Evolutionary conservation across 805 yeast genomes (phyloP).

Genomic region (Metschnikowia cubensis): DNA sequence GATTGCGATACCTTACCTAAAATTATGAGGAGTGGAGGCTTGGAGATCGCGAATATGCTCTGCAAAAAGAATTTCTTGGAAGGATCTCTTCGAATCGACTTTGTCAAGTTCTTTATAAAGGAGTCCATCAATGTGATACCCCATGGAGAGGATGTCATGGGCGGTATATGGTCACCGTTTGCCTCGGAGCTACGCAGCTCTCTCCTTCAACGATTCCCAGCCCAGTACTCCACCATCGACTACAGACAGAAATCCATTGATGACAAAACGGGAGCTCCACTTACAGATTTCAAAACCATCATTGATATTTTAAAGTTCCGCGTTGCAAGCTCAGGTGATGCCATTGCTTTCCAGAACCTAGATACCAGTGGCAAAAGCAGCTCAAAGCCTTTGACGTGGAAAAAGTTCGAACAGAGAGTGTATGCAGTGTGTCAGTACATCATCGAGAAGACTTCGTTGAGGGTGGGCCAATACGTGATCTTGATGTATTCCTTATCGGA

Average conservation of each 20-base stretch:
- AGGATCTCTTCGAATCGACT: constrained; percentile 76
- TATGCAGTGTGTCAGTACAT: constrained; percentile 72
- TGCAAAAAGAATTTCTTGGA: constrained; percentile 72
- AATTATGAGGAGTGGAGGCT: constrained; percentile 76
- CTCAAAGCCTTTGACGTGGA: constrained; percentile 58
- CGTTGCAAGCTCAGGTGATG: constrained; percentile 68
- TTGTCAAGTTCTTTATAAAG: constrained; percentile 71
- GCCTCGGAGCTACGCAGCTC: constrained; percentile 62
- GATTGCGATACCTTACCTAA: constrained; percentile 81
- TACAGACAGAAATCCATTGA: constrained; percentile 73
- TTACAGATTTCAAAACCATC: constrained; percentile 69
- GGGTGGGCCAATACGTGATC: constrained; percentile 69
- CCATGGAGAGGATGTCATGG: constrained; percentile 68
- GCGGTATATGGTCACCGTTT: constrained; percentile 82
- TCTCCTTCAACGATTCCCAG: constrained; percentile 58
- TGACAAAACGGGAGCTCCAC: constrained; percentile 67
- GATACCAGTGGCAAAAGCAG: constrained; percentile 34
- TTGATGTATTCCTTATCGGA: constrained; percentile 84
- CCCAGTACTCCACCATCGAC: constrained; percentile 80
- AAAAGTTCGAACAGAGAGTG: constrained; percentile 69
- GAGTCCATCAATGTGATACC: constrained; percentile 63
- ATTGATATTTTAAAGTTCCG: constrained; percentile 77
- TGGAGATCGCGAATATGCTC: constrained; percentile 88
- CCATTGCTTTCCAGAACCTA: constrained; percentile 60
- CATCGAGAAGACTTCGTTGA: constrained; percentile 58